Evolutionary conservation across 805 yeast species (phyloP), one percentile per base, ranked within the genome.

Genomic region (Candida morakotiae): DNA sequence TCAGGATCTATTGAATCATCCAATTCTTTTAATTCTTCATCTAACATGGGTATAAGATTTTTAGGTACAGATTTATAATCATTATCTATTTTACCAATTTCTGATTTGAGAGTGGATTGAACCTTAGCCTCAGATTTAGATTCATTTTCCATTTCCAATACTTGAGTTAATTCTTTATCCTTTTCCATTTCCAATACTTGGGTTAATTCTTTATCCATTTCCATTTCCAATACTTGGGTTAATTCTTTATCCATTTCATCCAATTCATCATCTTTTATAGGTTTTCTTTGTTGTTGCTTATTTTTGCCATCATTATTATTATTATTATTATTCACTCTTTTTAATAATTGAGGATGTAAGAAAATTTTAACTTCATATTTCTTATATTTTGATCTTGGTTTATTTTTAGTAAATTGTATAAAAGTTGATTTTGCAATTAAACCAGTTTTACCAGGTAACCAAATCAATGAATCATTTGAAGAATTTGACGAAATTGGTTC

Each of bases 41-140:
- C 45, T n/a, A 63, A 41, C 9, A 62, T 49, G 7, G 59, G 55
- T 10, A 50, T 40, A 5, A 61, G 46, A 34, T 60, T 60, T 7
- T 51, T 51, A 5, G 68, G 67, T 13, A 60, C 49, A 13, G 47
- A 45, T 26, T 54, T 44, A 37, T 53, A 59, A 10, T 26, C 26
- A 15, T 20, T 23, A 16, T 26, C 23, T 13, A 9, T 18, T 11
- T n/a, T 19, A 7, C 17, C 26, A 14, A 13, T 10, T 10, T 25
- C 14, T 6, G 5, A 5, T 10, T 13, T 25, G n/a, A n/a, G n/a
- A n/a, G n/a, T n/a, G n/a, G n/a, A n/a, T n/a, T n/a, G n/a, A n/a
- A n/a, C n/a, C n/a, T n/a, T n/a, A n/a, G n/a, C n/a, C n/a, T n/a
- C n/a, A n/a, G n/a, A n/a, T n/a, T n/a, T n/a, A n/a, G n/a, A n/a